Evolutionary conservation across 192 early-diverging fungal species (phyloP), one percentile per base, ranked within the genome.

Genomic region (Linnemannia exigua): DNA sequence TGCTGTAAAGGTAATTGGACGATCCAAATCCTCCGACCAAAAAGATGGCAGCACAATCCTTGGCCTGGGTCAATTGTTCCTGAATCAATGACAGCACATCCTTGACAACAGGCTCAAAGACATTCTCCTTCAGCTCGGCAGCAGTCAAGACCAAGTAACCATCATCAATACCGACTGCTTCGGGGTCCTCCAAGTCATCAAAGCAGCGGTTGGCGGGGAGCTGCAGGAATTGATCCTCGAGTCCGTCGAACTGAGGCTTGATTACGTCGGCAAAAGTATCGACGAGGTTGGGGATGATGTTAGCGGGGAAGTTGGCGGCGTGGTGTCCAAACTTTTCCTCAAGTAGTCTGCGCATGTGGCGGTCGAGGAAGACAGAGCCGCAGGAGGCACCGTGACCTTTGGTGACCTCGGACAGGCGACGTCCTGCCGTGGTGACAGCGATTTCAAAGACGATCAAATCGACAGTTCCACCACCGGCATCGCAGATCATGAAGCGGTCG

Each of bases 1-100:
- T 58, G 12, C 75, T 54, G 54, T 87, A 86, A 15, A 92, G 67
- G 47, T 91, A 91, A 11, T 76, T 74, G 4, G 90, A 91, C 61
- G 88, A 87, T 35, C 91, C 90, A 73, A 91, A 91, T 47, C 91
- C 91, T 28, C 91, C 91, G 19, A 92, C 91, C 72, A 92, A 67
- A 80, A 92, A 92, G 25, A 90, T 88, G 14, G 89, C 87, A 28
- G 88, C 68, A 15, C 89, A 76, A 20, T 71, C 68, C 37, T 85
- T 77, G 9, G 80, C 67, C 58, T 84, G 80, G 4, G 70, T 72
- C 47, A 92, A 73, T 73, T 92, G 91, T 31, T 84, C 51, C 63
- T 87, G 52, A 36, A 92, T 90, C 33, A 92, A 44, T 17, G 72
- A 66, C 0, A 89, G 51, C 31, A 92, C 87, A 31, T 75, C 58